A percentile compares a stretch with the other conserved stretches of the same genome.
Evolutionary conservation across 2,329 filamentous ascomycete genomes (phyloP).

Genomic region (Sclerotiophoma versabilis): DNA sequence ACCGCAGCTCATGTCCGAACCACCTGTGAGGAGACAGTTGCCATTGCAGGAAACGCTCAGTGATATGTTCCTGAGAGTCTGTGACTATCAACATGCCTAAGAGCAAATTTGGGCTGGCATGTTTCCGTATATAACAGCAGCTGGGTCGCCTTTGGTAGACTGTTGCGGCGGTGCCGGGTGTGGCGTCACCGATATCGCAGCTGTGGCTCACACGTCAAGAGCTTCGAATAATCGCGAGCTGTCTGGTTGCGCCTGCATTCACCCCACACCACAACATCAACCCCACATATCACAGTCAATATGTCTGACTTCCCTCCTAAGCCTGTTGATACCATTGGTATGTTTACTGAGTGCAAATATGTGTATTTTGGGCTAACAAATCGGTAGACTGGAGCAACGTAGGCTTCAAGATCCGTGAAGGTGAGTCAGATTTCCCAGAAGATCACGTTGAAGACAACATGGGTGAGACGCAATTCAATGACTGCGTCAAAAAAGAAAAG

Average conservation of each 20-base stretch:
- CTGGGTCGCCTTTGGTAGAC: conserved; percentile 28
- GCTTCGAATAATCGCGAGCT: conserved; percentile 17
- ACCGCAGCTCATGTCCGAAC: conserved; percentile 9
- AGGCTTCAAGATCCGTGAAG: conserved; percentile 91
- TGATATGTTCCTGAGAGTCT: neutral
- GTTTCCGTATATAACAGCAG: conserved; percentile 1
- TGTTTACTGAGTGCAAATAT: conserved; percentile 21
- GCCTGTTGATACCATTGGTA: conserved; percentile 77
- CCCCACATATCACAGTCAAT: conserved; percentile 10
- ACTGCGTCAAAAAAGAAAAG: neutral
- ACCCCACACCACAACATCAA: conserved; percentile 8
- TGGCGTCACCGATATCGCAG: conserved; percentile 44
- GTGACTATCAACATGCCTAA: neutral
- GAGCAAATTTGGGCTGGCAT: neutral
- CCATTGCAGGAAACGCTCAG: neutral
- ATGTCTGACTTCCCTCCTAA: conserved; percentile 67
- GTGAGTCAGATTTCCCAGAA: conserved; percentile 56
- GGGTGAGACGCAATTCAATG: no score
- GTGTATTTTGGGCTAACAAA: neutral
- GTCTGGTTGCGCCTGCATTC: neutral
- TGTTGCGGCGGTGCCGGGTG: conserved; percentile 33
- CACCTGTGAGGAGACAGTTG: neutral
- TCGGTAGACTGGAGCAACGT: conserved; percentile 84
- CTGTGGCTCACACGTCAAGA: conserved; percentile 26
- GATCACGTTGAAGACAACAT: neutral